Base-by-base conservation (phyloP, 2,329 filamentous ascomycete species). In the Coleophoma cylindrospora region DNA sequence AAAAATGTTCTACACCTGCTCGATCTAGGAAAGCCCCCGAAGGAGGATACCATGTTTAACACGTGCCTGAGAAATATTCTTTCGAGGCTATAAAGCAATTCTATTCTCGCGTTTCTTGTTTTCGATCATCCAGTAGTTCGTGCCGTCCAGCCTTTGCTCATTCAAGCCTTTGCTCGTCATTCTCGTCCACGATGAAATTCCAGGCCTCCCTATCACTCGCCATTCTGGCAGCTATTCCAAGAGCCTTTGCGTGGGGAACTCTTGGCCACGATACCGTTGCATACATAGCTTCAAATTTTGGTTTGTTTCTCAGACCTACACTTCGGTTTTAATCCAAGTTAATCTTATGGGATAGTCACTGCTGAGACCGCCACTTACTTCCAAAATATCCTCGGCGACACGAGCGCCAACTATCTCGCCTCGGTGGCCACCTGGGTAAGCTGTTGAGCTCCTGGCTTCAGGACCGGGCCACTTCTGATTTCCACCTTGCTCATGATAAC, bases 251-350 rank as follows among this genome's bases (percentile, higher is more conserved):
- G 10, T 65, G 62, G 62, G 62, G 62, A n/a, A 37, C 74, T 56
- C 73, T 86, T 50, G 83, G 83, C 0, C 83, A 87, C 66, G 79
- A 83, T 58, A 81, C 82, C 13, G 76, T 84, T 12, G 83, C 80
- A 47, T 84, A 83, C 61, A 62, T 87, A 36, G 82, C 83, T 10
- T 75, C 74, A 57, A 75, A 76, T 62, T 80, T 85, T 40, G 57
- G 59, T 61, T 38, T n/a, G 43, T 21, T 19, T 9, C 11, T 36
- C 40, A 12, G 12, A 22, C 43, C 11, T 40, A 19, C 47, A 33
- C 37, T 15, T 14, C 15, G 12, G 13, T 10, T 36, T 41, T 10
- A 36, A 32, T 3, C 34, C 3, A 36, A 15, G 13, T 11, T 41
- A 12, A 13, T 12, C 33, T 19, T 19, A 19, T 19, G 19, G 19